Percentiles rank a stretch among this genome's conserved stretches.
Conservation (phyloP, 768 basidiomycete genomes). For the Epithele typhae region DNA sequence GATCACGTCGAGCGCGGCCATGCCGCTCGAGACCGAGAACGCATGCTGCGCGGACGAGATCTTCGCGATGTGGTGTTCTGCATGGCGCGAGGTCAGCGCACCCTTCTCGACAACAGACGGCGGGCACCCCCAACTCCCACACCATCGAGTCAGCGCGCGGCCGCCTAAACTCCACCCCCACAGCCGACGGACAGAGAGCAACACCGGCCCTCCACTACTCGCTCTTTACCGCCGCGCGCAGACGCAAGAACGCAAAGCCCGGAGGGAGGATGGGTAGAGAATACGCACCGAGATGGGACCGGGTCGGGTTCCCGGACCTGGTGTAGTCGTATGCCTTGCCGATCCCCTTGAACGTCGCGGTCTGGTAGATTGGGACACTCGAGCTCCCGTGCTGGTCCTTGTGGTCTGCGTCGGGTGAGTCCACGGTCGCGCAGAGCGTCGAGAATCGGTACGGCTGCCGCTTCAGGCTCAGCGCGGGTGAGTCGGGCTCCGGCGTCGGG, state of each 20-base stretch:
- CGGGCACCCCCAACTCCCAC: too few relatives aligned
- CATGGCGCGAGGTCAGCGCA: too few relatives aligned
- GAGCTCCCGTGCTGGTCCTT: constrained; percentile 96
- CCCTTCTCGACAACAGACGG: not conserved
- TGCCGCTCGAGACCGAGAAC: constrained; percentile 92
- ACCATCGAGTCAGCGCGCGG: too few relatives aligned
- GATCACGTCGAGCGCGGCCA: constrained; percentile 97
- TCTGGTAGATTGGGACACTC: constrained; percentile 96
- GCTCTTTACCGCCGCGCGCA: too few relatives aligned
- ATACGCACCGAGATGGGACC: constrained; percentile 84
- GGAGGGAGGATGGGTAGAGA: too few relatives aligned
- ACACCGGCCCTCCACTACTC: too few relatives aligned
- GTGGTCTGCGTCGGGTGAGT: constrained; percentile 83
- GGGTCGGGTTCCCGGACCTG: constrained; percentile 93
- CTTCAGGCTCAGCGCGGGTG: constrained; percentile 48
- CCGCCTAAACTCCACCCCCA: not conserved
- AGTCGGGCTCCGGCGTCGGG: constrained; percentile 80
- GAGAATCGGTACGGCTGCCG: constrained; percentile 83
- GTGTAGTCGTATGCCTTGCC: constrained; percentile 89
- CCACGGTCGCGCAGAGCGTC: constrained; percentile 88
- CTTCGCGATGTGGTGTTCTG: constrained; percentile 96
- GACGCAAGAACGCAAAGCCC: too few relatives aligned
- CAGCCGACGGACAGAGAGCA: not conserved
- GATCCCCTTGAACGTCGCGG: constrained; percentile 95
- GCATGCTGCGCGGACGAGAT: constrained; percentile 91